phyloP scores from a whole-genome alignment of 169 alveolate genomes.

The Cryptosporidium xiaoi region DNA sequence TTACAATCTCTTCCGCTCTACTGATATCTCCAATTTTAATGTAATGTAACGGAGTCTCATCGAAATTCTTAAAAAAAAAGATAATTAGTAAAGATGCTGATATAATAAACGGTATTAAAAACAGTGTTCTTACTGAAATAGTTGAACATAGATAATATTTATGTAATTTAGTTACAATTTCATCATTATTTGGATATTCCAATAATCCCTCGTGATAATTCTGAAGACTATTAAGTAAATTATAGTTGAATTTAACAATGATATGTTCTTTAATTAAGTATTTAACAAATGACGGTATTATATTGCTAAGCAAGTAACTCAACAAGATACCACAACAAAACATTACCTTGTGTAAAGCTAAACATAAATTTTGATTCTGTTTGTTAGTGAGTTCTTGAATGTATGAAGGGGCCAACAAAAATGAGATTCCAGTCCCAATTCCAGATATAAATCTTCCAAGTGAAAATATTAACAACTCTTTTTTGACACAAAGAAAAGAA shows the following conservation, averaged over 20 bases:
- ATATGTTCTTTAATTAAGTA: not conserved
- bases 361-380: constrained; percentile 63
- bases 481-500: constrained; percentile 24
- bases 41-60: constrained; percentile 50
- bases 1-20: constrained; percentile 25
- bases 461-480: not conserved
- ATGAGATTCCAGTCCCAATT: constrained; percentile 47
- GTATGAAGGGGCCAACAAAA: constrained; percentile 26
- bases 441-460: constrained; percentile 59
- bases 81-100: constrained; percentile 17
- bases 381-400: constrained; percentile 41
- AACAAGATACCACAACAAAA: constrained; percentile 53
- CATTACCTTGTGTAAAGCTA: constrained; percentile 45
- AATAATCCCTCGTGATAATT: not conserved
- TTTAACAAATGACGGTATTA: not conserved
- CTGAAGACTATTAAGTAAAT: not conserved
- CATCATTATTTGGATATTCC: not conserved
- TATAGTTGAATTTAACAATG: not conserved
- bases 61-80: constrained; percentile 14
- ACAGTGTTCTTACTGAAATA: constrained; percentile 16
- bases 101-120: constrained; percentile 8
- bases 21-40: constrained; percentile 23
- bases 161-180: not conserved
- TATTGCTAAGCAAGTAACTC: constrained; percentile 20
- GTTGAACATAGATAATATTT: not conserved